Conservation (phyloP, 2,329 filamentous ascomycete genomes). For the Aspergillus udagawae region DNA sequence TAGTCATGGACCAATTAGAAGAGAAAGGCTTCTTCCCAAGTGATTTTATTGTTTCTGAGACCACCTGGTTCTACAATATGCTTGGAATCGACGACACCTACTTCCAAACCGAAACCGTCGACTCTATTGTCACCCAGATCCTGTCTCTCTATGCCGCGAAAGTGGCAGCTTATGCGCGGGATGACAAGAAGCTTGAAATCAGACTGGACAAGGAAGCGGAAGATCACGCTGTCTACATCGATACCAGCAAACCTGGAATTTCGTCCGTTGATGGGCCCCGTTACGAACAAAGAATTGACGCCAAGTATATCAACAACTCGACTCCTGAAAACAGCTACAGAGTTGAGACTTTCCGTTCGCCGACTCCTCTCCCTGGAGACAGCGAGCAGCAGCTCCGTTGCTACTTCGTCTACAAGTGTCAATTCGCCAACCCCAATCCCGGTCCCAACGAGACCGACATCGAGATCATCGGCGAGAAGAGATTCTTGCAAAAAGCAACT, state of each 20-base stretch:
- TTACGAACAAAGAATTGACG: constrained; percentile 90
- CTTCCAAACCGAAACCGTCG: constrained; percentile 83
- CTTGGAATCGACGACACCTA: constrained; percentile 98
- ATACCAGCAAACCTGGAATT: constrained; percentile 87
- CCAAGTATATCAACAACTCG: constrained; percentile 87
- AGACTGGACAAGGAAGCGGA: constrained; percentile 89
- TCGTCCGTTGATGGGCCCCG: constrained; percentile 73
- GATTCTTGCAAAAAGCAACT: constrained; percentile 94
- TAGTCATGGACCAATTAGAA: constrained; percentile 76
- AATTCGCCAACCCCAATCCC: constrained; percentile 75
- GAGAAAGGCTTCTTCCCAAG: constrained; percentile 81
- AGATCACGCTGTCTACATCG: constrained; percentile 97
- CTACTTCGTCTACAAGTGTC: constrained; percentile 98
- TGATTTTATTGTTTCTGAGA: constrained; percentile 77
- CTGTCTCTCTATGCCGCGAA: constrained; percentile 96
- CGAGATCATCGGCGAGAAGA: constrained; percentile 85
- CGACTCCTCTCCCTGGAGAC: constrained; percentile 69
- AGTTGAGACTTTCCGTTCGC: constrained; percentile 94
- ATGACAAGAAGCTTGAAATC: constrained; percentile 93
- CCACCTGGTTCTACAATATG: constrained; percentile 95
- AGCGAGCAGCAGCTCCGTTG: constrained; percentile 84
- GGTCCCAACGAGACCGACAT: constrained; percentile 76
- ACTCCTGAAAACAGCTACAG: constrained; percentile 72
- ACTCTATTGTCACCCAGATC: constrained; percentile 88
- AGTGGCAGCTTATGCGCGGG: constrained; percentile 85